phyloP scores from a whole-genome alignment of 306 rosid genomes.

The Sophora flavescens region DNA sequence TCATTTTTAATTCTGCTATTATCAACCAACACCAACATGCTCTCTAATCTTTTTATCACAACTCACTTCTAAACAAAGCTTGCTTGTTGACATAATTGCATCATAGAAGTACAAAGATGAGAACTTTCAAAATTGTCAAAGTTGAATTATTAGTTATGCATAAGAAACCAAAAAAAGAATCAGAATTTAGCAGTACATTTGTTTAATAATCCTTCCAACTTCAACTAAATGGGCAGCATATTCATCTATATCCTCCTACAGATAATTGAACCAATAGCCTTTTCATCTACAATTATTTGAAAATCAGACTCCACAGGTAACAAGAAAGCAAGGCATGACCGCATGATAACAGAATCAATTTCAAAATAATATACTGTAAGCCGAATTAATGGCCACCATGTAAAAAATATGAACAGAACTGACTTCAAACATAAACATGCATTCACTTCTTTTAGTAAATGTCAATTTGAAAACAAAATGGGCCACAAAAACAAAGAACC shows the following conservation, averaged over 20 bases:
- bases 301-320: constrained; percentile 27
- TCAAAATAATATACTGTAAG: neutral
- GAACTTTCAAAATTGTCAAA: neutral
- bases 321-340: constrained; percentile 11
- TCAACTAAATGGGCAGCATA: neutral
- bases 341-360: neutral
- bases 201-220: neutral
- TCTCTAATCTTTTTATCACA: constrained; percentile 6
- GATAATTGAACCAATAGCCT: constrained; percentile 7
- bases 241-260: constrained; percentile 3
- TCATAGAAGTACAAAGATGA: neutral
- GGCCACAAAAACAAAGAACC: constrained; percentile 17
- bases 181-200: neutral
- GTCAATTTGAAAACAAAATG: constrained; percentile 11
- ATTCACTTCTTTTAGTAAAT: constrained; percentile 7
- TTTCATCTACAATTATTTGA: constrained; percentile 15
- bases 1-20: constrained; percentile 3
- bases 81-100: constrained; percentile 5
- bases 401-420: neutral
- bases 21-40: constrained; percentile 5
- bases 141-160: constrained; percentile 1
- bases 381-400: neutral
- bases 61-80: constrained; percentile 18
- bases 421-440: constrained; percentile 2
- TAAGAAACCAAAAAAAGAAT: constrained; percentile 6